phyloP scores from a whole-genome alignment of 129 eudicot species.

The Calendula officinalis region DNA sequence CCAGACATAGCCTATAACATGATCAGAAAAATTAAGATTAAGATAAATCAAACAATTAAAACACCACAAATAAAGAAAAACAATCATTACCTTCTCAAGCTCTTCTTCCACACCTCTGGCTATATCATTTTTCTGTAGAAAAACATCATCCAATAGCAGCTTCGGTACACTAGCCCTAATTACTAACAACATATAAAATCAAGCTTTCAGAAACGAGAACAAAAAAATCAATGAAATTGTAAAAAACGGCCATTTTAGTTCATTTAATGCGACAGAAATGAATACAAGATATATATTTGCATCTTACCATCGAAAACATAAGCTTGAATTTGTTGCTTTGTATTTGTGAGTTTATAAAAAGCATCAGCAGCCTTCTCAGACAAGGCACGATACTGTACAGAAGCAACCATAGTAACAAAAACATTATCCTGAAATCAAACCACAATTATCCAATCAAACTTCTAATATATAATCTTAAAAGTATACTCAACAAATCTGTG shows the following conservation, averaged over 20 bases:
- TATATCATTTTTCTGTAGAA: slow-evolving; percentile 60
- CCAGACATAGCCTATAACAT: slow-evolving; percentile 66
- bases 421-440: slow-evolving; percentile 64
- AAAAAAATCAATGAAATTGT: not conserved
- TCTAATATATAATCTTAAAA: not conserved
- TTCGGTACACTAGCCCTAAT: slow-evolving; percentile 71
- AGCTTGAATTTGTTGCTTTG: slow-evolving; percentile 68
- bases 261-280: not conserved
- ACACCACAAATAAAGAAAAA: slow-evolving; percentile 1
- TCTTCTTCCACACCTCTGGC: slow-evolving; percentile 66
- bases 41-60: not conserved
- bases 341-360: slow-evolving; percentile 68
- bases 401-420: slow-evolving; percentile 76
- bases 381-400: slow-evolving; percentile 73
- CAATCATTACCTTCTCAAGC: slow-evolving; percentile 50
- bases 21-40: not conserved
- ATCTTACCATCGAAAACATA: slow-evolving; percentile 74
- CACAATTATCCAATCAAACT: slow-evolving; percentile 2
- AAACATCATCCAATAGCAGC: slow-evolving; percentile 49
- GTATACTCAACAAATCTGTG: not conserved
- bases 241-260: not conserved
- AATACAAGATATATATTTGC: slow-evolving; percentile 18
- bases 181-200: slow-evolving; percentile 38
- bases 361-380: slow-evolving; percentile 73
- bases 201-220: not conserved